Conservation (phyloP, 1,139 yeast species). For the Waltiozyma sp. region DNA sequence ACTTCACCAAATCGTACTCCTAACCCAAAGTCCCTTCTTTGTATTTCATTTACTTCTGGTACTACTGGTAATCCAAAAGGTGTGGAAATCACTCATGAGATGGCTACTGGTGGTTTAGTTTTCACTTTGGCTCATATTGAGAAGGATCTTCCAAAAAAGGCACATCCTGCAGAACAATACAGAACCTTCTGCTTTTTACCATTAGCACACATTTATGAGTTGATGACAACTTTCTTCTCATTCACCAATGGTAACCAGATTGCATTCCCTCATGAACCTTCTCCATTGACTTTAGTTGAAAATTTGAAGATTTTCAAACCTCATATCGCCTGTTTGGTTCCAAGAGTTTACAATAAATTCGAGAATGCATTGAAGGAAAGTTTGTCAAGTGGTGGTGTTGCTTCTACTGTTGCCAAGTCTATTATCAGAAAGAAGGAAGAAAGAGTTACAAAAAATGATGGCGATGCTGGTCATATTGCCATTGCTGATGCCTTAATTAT, state of each 20-base stretch:
- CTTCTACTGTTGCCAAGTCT: constrained; percentile 38
- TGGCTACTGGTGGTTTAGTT: constrained; percentile 18
- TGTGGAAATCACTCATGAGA: constrained; percentile 24
- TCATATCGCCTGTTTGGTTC: constrained; percentile 34
- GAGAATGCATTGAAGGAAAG: constrained; percentile 29
- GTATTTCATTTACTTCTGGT: constrained; percentile 32
- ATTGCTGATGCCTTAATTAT: constrained; percentile 25
- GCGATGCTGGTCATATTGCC: constrained; percentile 40
- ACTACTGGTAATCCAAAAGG: constrained; percentile 31
- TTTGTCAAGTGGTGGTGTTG: constrained; percentile 2
- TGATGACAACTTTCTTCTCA: constrained; percentile 15
- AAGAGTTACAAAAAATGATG: constrained; percentile 30
- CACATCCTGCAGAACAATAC: constrained; percentile 12
- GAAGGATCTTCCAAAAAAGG: background rate
- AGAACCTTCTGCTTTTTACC: constrained; percentile 28
- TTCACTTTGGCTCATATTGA: constrained; percentile 1
- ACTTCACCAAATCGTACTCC: background rate
- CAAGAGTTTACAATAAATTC: constrained; percentile 38
- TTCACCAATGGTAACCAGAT: constrained; percentile 19
- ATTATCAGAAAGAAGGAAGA: constrained; percentile 44
- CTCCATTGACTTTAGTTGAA: constrained; percentile 24
- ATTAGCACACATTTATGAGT: constrained; percentile 38
- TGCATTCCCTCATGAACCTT: constrained; percentile 23
- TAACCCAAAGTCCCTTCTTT: background rate
- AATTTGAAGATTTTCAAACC: constrained; percentile 35